phyloP scores from a whole-genome alignment of 768 basidiomycete genomes.

The Mycena sanguinolenta region DNA sequence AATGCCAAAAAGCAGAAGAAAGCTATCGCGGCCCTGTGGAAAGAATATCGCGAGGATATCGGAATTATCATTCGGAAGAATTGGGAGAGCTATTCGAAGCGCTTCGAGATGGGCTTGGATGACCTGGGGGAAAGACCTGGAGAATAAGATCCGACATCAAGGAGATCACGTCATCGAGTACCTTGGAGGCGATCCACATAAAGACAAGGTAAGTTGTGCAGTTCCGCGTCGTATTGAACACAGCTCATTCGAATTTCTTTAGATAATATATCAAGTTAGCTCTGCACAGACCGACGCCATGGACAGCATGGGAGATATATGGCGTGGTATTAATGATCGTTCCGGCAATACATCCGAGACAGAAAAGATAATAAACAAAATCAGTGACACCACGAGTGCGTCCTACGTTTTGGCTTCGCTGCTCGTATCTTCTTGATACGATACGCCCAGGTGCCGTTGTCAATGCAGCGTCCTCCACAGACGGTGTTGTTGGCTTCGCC shows the following conservation, averaged over 20 bases:
- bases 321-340: constrained; percentile 13
- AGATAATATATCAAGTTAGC: constrained; percentile 34
- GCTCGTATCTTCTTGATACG: not conserved
- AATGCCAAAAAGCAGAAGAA: not conserved
- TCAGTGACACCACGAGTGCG: constrained; percentile 25
- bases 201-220: constrained; percentile 35
- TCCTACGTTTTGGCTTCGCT: not conserved
- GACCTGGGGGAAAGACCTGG: constrained; percentile 41
- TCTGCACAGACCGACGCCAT: constrained; percentile 1
- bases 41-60: constrained; percentile 34
- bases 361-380: constrained; percentile 20
- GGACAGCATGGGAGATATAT: constrained; percentile 13
- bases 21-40: constrained; percentile 35
- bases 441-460: not conserved
- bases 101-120: constrained; percentile 36
- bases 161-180: constrained; percentile 38
- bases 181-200: constrained; percentile 41
- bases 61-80: constrained; percentile 15
- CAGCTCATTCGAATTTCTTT: not conserved
- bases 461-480: constrained; percentile 5
- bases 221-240: no score
- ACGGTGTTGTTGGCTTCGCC: constrained; percentile 14
- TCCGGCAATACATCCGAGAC: constrained; percentile 6
- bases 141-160: constrained; percentile 35
- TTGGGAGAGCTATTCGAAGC: constrained; percentile 17